Base-by-base conservation (phyloP, 495 filamentous ascomycete genomes). In the Arthonia radiata region DNA sequence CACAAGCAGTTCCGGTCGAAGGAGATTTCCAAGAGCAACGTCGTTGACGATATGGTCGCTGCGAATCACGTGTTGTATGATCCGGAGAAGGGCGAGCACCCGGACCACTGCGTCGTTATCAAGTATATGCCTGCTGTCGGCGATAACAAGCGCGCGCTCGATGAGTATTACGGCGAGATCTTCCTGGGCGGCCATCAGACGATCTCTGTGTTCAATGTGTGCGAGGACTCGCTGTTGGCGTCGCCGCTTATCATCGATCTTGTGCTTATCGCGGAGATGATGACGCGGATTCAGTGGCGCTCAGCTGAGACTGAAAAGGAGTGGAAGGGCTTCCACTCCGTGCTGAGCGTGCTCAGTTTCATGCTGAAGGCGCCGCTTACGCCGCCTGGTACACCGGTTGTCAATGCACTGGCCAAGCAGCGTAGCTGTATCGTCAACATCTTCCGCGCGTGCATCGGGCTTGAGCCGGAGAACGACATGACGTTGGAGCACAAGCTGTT, bases 361-460 rank as follows among this genome's bases (percentile, higher is more conserved):
- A 97, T 99, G 86, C 68, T 99, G 39, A 99, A 97, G 71, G 86
- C 86, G 31, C 86, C 86, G 14, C 58, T 93, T 47, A 93, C 83
- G 28, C 86, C 86, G 6, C 74, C 89, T 2, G 89, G 86, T 27
- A 91, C 86, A 13, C 86, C 86, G 8, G 89, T 99, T 27, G 65
- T 99, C 52, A 99, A 99, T 46, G 66, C 86, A 23, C 63, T 99
- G 34, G 76, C 72, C 44, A 99, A 99, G 70, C 86, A 99, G 61
- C 77, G 86, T 35, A 71, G 61, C 35, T 82, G 83, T 13, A 50
- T 99, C 48, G 79, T 76, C 48, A 99, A 99, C 62, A 93, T 99
- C 55, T 89, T 99, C 70, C 81, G 83, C 41, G 89, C 89, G 27
- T 94, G 89, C 40, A 72, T 99, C 44, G 86, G 86, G 41, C 63